Base-by-base conservation (phyloP, 139 green algal species). In the Chloropicon primus region DNA sequence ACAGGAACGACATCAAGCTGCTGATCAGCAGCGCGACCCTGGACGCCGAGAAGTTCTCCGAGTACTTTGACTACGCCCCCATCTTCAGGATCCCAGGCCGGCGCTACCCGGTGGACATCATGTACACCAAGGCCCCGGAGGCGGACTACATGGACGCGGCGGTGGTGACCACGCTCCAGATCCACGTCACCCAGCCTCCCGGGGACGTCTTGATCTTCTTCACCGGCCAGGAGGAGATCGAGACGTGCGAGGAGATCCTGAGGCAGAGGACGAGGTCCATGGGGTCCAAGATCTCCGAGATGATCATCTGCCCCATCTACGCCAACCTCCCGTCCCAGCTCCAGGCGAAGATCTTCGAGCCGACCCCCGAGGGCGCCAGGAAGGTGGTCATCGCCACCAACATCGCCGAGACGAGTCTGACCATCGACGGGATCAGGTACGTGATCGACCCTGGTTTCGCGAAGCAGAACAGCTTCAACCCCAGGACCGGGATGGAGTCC, bases 321-420 rank as follows among this genome's bases (percentile, higher is more conserved):
- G 92, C 95, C 72, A 97, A 96, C 83, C 87, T 99, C 81, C 95
- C 95, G 1, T 94, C 90, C 23, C 94, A 99, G 75, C 81, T 97
- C 82, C 89, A 96, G 87, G 88, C 94, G 26, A 94, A 94, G 82
- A 98, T 98, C 79, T 99, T 99, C 79, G 95, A 98, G 87, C 76
- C 89, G 17, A 96, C 95, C 0, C 95, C 95, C 0, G 76, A 83
- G 17, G 92, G 93, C 21, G 92, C 92, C 0, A 77, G 83, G 24
- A 97, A 99, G 84, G 84, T 98, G 2, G 95, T 99, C 24, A 84
- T 99, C 74, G 95, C 95, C 25, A 99, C 95, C 75, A 99, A 99
- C 88, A 98, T 99, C 79, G 94, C 94, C 0, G 95, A 99, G 88
- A 99, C 95, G 0, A 92, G 83, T 0, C 84, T 99, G 3, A 99